Conservation (phyloP, 345 rosid species). For the Acer campestre region DNA sequence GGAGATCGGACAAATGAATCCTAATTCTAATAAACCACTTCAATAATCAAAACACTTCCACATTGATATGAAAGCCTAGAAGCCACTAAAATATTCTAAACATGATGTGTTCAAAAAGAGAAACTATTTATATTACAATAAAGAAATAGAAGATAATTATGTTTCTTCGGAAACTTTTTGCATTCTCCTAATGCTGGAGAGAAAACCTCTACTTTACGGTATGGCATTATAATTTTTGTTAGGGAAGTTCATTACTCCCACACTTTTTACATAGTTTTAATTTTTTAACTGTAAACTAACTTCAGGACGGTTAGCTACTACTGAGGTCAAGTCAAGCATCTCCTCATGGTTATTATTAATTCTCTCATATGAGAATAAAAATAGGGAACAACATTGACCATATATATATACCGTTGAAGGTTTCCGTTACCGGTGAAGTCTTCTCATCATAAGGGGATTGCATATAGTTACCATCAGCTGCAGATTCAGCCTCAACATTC, state of each 20-base stretch:
- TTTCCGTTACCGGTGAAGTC: slow-evolving; percentile 61
- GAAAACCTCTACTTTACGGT: background rate
- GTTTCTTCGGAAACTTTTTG: too few species aligned
- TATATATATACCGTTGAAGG: background rate
- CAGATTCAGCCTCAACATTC: slow-evolving; percentile 29
- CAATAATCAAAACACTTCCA: too few species aligned
- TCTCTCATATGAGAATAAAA: background rate
- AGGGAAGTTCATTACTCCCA: background rate
- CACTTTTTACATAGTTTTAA: background rate
- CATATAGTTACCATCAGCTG: slow-evolving; percentile 27
- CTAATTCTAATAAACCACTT: too few species aligned
- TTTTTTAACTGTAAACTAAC: background rate
- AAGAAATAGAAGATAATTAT: background rate
- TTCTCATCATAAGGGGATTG: slow-evolving; percentile 47
- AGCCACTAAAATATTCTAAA: background rate
- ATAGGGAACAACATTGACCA: background rate
- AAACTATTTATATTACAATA: background rate
- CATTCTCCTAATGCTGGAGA: background rate
- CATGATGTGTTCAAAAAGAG: background rate
- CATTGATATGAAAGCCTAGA: background rate
- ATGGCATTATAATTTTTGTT: background rate
- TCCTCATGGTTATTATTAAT: background rate
- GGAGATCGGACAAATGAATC: background rate
- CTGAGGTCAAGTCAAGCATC: slow-evolving; percentile 1
- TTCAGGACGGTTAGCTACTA: background rate